A percentile compares a stretch with the other conserved stretches of the same genome.
Evolutionary conservation across 345 rosid species (phyloP).

Genomic region (Citrus glauca): DNA sequence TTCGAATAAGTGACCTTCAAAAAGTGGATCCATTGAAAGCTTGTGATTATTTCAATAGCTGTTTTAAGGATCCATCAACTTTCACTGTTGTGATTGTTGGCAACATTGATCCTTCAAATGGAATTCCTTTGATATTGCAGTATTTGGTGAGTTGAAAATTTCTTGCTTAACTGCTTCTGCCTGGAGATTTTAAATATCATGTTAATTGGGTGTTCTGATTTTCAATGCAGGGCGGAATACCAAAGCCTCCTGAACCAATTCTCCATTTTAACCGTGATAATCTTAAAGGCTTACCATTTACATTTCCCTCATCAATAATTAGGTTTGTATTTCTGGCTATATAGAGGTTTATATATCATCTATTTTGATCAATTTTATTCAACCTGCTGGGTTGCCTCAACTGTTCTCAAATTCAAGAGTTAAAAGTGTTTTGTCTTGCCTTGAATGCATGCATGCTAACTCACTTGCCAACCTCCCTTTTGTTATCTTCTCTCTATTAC

Average conservation of each 20-base stretch:
- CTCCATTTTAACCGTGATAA: conserved; percentile 61
- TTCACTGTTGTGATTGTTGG: conserved; percentile 89
- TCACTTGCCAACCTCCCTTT: neutral
- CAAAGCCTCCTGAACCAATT: conserved; percentile 66
- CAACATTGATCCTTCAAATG: conserved; percentile 61
- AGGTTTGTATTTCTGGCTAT: conserved; percentile 36
- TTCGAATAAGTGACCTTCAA: conserved; percentile 62
- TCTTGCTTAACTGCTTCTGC: conserved; percentile 1
- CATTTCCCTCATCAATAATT: conserved; percentile 55
- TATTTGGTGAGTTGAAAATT: conserved; percentile 62
- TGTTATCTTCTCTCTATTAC: neutral
- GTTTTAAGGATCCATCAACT: conserved; percentile 91
- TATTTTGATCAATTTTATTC: neutral
- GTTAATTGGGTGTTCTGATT: conserved; percentile 7
- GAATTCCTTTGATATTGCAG: conserved; percentile 75
- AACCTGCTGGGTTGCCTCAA: neutral
- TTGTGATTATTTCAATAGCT: conserved; percentile 78
- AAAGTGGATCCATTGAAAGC: conserved; percentile 84
- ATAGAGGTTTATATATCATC: neutral
- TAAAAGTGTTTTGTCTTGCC: neutral
- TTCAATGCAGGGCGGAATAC: conserved; percentile 68
- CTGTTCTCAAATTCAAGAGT: neutral
- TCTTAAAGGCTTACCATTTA: conserved; percentile 81
- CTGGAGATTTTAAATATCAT: neutral
- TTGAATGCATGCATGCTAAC: neutral